Conservation (phyloP, 2,329 filamentous ascomycete genomes). For the Nectriaceae sp. region DNA sequence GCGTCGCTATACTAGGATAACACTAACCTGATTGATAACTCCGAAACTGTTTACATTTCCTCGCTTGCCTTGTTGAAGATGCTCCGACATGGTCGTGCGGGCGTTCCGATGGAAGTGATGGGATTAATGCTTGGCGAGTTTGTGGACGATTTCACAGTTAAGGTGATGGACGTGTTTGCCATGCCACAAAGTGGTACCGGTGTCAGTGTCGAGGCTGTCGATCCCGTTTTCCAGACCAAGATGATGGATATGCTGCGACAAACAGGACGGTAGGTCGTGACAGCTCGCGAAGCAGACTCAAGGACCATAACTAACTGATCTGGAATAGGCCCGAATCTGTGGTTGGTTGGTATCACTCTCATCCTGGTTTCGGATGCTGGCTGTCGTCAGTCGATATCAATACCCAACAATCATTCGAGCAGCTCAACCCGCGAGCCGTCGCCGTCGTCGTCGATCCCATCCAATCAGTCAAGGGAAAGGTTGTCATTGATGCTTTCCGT, state of each 20-base stretch:
- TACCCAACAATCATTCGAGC: constrained; percentile 99
- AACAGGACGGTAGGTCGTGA: constrained; percentile 75
- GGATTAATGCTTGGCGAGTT: constrained; percentile 98
- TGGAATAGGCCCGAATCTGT: constrained; percentile 82
- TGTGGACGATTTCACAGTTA: constrained; percentile 97
- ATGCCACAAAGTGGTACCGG: constrained; percentile 99
- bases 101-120: constrained; percentile 99
- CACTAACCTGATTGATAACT: constrained; percentile 92
- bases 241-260: constrained; percentile 99
- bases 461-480: constrained; percentile 98
- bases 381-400: constrained; percentile 99
- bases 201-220: constrained; percentile 96
- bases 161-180: constrained; percentile 97
- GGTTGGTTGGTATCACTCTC: constrained; percentile 99
- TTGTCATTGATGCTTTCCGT: constrained; percentile 98
- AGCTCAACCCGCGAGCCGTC: constrained; percentile 93
- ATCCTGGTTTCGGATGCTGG: constrained; percentile 99
- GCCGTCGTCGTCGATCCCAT: constrained; percentile 98
- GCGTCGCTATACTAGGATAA: constrained; percentile 67
- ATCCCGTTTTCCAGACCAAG: constrained; percentile 98
- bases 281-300: background rate
- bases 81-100: constrained; percentile 94
- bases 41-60: constrained; percentile 98
- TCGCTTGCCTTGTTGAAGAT: constrained; percentile 97
- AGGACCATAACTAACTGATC: constrained; percentile 12